Percentiles rank a stretch among this genome's conserved stretches.
Conservation (phyloP, 305 asterid species). For the Rubia peregrina region DNA sequence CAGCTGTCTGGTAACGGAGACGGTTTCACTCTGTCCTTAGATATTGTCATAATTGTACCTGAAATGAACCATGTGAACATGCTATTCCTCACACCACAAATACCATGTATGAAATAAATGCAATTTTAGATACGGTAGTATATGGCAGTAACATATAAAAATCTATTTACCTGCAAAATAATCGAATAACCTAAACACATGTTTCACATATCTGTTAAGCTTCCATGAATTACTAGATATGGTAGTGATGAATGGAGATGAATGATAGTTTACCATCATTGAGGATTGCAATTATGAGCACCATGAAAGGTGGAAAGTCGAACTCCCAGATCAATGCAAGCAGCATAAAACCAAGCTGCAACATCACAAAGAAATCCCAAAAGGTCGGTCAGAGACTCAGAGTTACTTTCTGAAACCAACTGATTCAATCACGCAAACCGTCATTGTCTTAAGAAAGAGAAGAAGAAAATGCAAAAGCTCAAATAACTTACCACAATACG, state of each 20-base stretch:
- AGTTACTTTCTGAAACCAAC: slow-evolving; percentile 3
- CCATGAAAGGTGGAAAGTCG: slow-evolving; percentile 99
- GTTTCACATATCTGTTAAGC: neutral
- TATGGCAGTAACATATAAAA: neutral
- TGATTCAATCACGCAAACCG: neutral
- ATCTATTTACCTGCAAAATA: neutral
- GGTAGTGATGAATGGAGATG: neutral
- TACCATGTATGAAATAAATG: neutral
- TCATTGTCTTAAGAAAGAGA: neutral
- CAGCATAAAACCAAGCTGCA: slow-evolving; percentile 96
- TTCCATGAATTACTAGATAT: neutral
- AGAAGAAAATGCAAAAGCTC: neutral
- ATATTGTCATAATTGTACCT: slow-evolving; percentile 44
- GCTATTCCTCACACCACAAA: neutral
- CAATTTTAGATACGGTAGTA: neutral
- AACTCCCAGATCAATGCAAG: slow-evolving; percentile 90
- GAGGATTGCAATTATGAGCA: slow-evolving; percentile 95
- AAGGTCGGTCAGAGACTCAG: slow-evolving; percentile 5
- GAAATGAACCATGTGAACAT: neutral
- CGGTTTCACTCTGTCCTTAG: slow-evolving; percentile 43
- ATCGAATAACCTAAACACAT: neutral
- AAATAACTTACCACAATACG: slow-evolving; percentile 86
- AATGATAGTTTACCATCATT: slow-evolving; percentile 60
- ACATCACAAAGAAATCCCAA: slow-evolving; percentile 8
- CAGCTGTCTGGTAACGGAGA: slow-evolving; percentile 46